phyloP scores from a whole-genome alignment of 345 rosid genomes.

The Adansonia digitata region DNA sequence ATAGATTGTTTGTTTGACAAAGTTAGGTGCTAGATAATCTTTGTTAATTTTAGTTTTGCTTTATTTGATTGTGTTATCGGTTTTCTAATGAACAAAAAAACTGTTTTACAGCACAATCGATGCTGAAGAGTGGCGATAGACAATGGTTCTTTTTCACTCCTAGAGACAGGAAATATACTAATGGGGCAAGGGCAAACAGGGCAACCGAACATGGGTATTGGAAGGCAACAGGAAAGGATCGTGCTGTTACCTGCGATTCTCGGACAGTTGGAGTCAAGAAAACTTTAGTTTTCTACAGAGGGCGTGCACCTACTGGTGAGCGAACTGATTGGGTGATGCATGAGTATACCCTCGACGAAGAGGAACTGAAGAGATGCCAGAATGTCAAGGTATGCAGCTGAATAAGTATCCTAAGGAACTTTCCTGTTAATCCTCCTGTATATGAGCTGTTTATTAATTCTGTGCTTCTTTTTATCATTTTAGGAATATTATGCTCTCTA shows the following conservation, averaged over 20 bases:
- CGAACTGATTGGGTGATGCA: slow-evolving; percentile 98
- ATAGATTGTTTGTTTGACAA: background rate
- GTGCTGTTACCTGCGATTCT: slow-evolving; percentile 42
- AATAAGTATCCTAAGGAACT: background rate
- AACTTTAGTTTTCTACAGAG: slow-evolving; percentile 75
- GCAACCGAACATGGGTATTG: slow-evolving; percentile 72
- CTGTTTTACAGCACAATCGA: slow-evolving; percentile 43
- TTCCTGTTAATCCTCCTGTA: background rate
- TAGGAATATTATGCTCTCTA: slow-evolving; percentile 75
- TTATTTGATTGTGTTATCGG: slow-evolving; percentile 1
- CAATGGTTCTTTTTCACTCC: slow-evolving; percentile 92
- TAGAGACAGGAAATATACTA: slow-evolving; percentile 83
- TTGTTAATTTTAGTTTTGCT: background rate
- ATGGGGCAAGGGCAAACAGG: slow-evolving; percentile 83
- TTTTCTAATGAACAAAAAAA: slow-evolving; percentile 9
- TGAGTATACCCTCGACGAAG: slow-evolving; percentile 74
- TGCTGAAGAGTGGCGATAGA: slow-evolving; percentile 73
- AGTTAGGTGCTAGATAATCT: background rate
- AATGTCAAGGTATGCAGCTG: slow-evolving; percentile 50
- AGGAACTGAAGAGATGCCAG: slow-evolving; percentile 63
- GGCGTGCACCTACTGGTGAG: slow-evolving; percentile 79
- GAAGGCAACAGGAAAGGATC: slow-evolving; percentile 93
- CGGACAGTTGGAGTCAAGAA: slow-evolving; percentile 73
- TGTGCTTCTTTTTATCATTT: slow-evolving; percentile 3
- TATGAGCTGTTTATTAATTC: slow-evolving; percentile 1